Evolutionary conservation across 441 rosid genomes (phyloP).

Genomic region (Populus hybrid): DNA sequence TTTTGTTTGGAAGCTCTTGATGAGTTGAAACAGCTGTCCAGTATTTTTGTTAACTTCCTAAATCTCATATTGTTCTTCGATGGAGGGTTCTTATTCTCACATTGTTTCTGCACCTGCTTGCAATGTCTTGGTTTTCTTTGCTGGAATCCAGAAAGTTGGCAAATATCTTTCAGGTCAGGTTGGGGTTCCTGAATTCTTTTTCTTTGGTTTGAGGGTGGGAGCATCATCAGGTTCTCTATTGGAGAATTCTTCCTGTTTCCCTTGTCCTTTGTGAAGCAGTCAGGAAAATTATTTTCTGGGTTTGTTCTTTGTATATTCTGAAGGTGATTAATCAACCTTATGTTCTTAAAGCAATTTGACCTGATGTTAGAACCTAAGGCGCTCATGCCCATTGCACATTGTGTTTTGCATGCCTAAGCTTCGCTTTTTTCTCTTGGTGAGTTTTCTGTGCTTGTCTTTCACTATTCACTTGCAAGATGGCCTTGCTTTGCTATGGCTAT

Average conservation of each 20-base stretch:
- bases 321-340: not conserved
- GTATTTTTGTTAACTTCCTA: not conserved
- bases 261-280: not conserved
- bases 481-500: not conserved
- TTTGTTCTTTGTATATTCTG: not conserved
- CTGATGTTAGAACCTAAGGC: not conserved
- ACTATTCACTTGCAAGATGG: not conserved
- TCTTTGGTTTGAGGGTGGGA: not conserved
- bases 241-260: slow-evolving; percentile 6
- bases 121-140: slow-evolving; percentile 1
- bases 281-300: not conserved
- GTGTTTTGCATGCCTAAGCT: not conserved
- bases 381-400: not conserved
- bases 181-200: slow-evolving; percentile 7
- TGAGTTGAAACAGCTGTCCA: slow-evolving; percentile 25
- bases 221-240: not conserved
- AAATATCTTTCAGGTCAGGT: slow-evolving; percentile 5
- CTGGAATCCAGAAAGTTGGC: slow-evolving; percentile 16
- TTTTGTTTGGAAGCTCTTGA: slow-evolving; percentile 32
- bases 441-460: not conserved
- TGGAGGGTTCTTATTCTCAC: slow-evolving; percentile 13
- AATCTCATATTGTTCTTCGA: slow-evolving; percentile 6
- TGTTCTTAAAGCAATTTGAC: not conserved
- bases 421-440: not conserved
- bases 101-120: slow-evolving; percentile 7